phyloP scores from a whole-genome alignment of 768 basidiomycete species.

The Kwoniella europaea region DNA sequence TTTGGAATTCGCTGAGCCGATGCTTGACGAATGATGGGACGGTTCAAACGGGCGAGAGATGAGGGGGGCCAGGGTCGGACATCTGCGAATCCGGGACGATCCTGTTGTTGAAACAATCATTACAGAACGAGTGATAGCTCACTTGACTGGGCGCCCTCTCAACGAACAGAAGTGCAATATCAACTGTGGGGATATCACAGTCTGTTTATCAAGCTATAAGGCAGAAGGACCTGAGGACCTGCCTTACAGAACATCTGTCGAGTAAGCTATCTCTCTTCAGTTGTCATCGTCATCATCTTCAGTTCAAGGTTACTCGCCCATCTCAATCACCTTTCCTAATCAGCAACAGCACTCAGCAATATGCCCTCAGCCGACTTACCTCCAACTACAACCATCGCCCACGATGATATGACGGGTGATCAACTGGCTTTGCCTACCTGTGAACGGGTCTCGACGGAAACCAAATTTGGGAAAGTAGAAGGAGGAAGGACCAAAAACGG shows the following conservation, averaged over 20 bases:
- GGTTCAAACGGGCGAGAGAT: no score
- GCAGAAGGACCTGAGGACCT: no score
- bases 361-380: slow-evolving; percentile 21
- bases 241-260: no score
- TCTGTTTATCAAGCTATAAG: no score
- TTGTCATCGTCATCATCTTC: neutral
- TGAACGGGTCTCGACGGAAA: slow-evolving; percentile 26
- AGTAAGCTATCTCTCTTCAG: neutral
- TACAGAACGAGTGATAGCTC: no score
- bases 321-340: no score
- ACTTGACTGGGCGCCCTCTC: no score
- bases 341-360: slow-evolving; percentile 1
- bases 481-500: slow-evolving; percentile 42
- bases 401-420: slow-evolving; percentile 43
- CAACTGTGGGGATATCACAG: no score
- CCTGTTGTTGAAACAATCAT: neutral
- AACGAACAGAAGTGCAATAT: no score
- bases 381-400: slow-evolving; percentile 29
- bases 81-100: neutral
- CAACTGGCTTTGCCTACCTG: slow-evolving; percentile 40
- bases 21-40: no score
- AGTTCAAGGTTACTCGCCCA: no score
- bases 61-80: neutral
- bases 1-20: neutral
- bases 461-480: slow-evolving; percentile 32